Base-by-base conservation (phyloP, 2,329 filamentous ascomycete genomes). In the Ophiostoma populinum region DNA sequence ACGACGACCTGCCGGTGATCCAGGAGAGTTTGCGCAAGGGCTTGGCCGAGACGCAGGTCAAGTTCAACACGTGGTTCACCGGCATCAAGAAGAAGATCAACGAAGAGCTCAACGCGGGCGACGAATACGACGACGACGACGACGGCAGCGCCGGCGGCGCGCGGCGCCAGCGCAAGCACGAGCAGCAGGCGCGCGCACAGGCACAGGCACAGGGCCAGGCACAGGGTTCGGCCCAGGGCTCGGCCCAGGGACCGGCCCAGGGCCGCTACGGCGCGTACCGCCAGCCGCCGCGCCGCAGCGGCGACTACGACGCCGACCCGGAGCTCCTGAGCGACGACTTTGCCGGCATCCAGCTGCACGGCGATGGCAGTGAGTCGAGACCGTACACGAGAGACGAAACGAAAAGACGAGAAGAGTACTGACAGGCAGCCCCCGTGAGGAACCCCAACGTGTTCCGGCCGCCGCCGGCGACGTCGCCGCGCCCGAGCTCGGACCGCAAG, bases 241-340 rank as follows among this genome's bases (percentile, higher is more conserved):
- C n/a, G n/a, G n/a, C n/a, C n/a, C n/a, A n/a, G n/a, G n/a, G n/a
- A n/a, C n/a, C n/a, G n/a, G 34, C 12, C 7, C 26, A 12, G 47
- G 52, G 42, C 43, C 48, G 42, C 20, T 48, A 46, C 17, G 57
- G 72, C 40, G 65, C 69, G 34, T 72, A 66, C 36, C 31, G 40
- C 8, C 40, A 34, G 27, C 35, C 29, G n/a, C 66, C 66, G 41
- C 67, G 78, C 46, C 70, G 80, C 47, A 93, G 86, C 52, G 78
- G 78, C 26, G 87, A 95, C 53, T 98, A 98, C 51, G 90, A 98
- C 53, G 85, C 86, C 19, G 90, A 98, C 52, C 90, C 87, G 20
- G 75, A 86, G 51, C 73, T 95, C 24, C 64, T 98, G 21, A 75
- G 77, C 42, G 87, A 94, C 48, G 86, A 95, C 50, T 95, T 98